Percentiles rank a stretch among this genome's conserved stretches.
These are phyloP conservation scores for Prunus mira DNA, from an alignment of 306 rosid genomes.

Conservation along the genomic window DNA sequence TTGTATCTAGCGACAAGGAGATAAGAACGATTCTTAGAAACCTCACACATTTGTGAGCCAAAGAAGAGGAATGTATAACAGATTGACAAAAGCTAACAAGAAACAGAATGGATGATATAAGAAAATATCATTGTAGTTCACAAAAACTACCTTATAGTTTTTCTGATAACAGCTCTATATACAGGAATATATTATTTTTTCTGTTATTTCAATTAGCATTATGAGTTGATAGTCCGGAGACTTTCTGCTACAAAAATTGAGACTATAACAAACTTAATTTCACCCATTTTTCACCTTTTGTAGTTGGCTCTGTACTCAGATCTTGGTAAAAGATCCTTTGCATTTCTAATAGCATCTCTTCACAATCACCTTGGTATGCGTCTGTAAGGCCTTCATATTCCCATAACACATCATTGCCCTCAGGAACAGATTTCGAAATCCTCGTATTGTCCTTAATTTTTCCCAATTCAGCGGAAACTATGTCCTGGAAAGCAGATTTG, in stretches of 20 bases:
- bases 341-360: slow-evolving; percentile 74
- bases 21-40: not conserved
- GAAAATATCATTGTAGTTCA: too few species aligned
- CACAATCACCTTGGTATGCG: slow-evolving; percentile 57
- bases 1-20: not conserved
- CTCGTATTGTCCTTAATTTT: slow-evolving; percentile 41
- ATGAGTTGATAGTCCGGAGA: not conserved
- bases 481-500: slow-evolving; percentile 45
- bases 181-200: not conserved
- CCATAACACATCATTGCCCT: slow-evolving; percentile 55
- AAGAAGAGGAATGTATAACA: not conserved
- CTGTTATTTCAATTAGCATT: not conserved
- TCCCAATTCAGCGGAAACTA: slow-evolving; percentile 65
- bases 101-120: not conserved
- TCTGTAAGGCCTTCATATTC: slow-evolving; percentile 52
- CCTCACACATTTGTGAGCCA: not conserved
- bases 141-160: not conserved
- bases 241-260: not conserved
- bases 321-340: slow-evolving; percentile 79
- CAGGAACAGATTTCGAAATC: slow-evolving; percentile 17
- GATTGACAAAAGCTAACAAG: not conserved
- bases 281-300: slow-evolving; percentile 35
- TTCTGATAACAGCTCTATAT: not conserved
- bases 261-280: not conserved
- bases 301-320: slow-evolving; percentile 34